Conservation (phyloP, 352 stramenopile genomes). For the Elongisporangium senticosum region DNA sequence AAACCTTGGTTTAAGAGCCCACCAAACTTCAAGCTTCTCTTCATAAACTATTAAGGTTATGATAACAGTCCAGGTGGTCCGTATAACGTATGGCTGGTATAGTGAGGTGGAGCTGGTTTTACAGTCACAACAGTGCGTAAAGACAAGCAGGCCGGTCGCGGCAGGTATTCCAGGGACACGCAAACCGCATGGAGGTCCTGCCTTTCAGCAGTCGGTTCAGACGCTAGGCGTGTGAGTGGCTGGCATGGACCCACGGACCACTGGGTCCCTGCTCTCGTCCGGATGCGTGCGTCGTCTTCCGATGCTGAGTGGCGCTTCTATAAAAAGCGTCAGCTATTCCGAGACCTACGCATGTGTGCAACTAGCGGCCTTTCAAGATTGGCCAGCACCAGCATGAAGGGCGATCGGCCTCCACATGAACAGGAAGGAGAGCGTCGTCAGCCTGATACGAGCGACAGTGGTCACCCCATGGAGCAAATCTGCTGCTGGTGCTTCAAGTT, state of each 20-base stretch:
- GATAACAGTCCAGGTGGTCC: background rate
- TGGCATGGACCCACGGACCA: background rate
- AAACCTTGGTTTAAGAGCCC: background rate
- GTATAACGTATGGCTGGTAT: background rate
- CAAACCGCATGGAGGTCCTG: background rate
- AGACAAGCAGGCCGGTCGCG: background rate
- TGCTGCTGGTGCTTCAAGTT: background rate
- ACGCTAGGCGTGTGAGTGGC: background rate
- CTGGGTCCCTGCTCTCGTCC: background rate
- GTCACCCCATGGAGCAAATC: background rate
- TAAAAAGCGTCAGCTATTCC: background rate
- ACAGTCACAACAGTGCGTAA: background rate
- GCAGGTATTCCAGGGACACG: background rate
- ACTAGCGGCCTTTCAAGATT: background rate
- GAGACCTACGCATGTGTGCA: background rate
- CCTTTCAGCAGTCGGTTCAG: background rate
- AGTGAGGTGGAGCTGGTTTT: background rate
- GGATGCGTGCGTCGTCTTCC: background rate
- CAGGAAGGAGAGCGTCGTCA: background rate
- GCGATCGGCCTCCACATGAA: background rate
- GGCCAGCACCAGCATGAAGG: background rate
- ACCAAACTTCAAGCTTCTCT: background rate
- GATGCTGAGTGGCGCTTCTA: background rate
- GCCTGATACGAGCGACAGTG: background rate
- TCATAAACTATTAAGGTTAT: background rate